These are phyloP conservation scores for Russula brevipes DNA, from an alignment of 768 basidiomycete species.

Conservation along the genomic window DNA sequence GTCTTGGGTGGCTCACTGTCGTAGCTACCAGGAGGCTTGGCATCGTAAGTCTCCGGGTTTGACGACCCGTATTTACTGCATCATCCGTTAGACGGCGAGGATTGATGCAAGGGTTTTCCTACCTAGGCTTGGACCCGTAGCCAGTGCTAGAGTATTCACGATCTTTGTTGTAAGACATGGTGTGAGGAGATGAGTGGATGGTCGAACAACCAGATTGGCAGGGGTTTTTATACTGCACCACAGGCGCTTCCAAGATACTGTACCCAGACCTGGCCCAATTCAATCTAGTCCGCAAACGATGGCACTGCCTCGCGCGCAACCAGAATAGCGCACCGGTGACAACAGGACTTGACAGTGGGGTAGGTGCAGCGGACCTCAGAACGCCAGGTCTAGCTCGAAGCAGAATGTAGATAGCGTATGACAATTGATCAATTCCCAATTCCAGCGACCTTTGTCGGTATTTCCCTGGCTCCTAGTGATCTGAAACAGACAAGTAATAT, in stretches of 20 bases:
- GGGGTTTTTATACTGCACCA: neutral
- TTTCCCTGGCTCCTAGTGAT: neutral
- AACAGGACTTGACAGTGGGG: neutral
- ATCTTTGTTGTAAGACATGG: conserved; percentile 21
- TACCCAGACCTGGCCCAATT: neutral
- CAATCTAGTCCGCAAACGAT: neutral
- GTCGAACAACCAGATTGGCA: neutral
- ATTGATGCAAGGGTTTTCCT: neutral
- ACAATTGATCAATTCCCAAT: neutral
- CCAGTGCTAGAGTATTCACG: neutral
- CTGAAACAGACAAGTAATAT: neutral
- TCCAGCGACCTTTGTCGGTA: neutral
- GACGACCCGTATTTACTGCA: neutral
- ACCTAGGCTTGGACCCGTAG: conserved; percentile 3
- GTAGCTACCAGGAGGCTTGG: neutral
- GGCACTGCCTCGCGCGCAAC: neutral
- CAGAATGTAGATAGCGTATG: neutral
- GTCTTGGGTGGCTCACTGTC: neutral
- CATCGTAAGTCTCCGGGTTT: neutral
- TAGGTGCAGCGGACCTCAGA: neutral
- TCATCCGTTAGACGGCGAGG: neutral
- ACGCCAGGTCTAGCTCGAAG: neutral
- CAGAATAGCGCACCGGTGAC: neutral
- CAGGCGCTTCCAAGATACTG: neutral
- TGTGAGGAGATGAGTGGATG: neutral